These are phyloP conservation scores for Gymnopilus junonius DNA, from an alignment of 768 basidiomycete genomes.

Conservation along the genomic window DNA sequence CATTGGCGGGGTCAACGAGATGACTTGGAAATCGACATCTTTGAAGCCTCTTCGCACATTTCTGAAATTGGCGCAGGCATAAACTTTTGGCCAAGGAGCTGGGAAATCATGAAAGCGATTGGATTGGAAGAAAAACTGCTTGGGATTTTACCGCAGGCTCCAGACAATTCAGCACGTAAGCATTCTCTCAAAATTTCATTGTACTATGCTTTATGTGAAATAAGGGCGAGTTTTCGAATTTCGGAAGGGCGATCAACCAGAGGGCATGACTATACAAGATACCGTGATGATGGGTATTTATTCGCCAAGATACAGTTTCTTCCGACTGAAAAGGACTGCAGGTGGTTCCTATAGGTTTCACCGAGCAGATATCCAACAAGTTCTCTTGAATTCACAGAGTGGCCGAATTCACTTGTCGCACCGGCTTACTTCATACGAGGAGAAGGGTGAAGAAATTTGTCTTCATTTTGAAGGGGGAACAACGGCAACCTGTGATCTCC, in stretches of 20 bases:
- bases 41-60: conserved; percentile 43
- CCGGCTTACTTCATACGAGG: conserved; percentile 35
- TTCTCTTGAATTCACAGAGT: conserved; percentile 31
- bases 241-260: conserved; percentile 38
- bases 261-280: conserved; percentile 32
- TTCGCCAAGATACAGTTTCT: background rate
- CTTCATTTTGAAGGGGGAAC: conserved; percentile 42
- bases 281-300: conserved; percentile 25
- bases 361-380: conserved; percentile 40
- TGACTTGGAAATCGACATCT: conserved; percentile 39
- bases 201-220: background rate
- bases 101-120: conserved; percentile 43
- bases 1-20: conserved; percentile 18
- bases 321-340: conserved; percentile 6
- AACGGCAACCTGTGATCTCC: conserved; percentile 38
- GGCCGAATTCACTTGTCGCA: conserved; percentile 40
- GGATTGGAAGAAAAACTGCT: conserved; percentile 33
- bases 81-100: conserved; percentile 41
- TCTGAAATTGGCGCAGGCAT: conserved; percentile 51
- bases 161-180: conserved; percentile 21
- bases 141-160: conserved; percentile 16
- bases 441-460: conserved; percentile 26
- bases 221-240: conserved; percentile 24
- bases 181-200: background rate
- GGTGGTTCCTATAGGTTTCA: conserved; percentile 36